Evolutionary conservation across 495 filamentous ascomycete genomes (phyloP), one percentile per base, ranked within the genome.

Genomic region (Lophium mytilinum): DNA sequence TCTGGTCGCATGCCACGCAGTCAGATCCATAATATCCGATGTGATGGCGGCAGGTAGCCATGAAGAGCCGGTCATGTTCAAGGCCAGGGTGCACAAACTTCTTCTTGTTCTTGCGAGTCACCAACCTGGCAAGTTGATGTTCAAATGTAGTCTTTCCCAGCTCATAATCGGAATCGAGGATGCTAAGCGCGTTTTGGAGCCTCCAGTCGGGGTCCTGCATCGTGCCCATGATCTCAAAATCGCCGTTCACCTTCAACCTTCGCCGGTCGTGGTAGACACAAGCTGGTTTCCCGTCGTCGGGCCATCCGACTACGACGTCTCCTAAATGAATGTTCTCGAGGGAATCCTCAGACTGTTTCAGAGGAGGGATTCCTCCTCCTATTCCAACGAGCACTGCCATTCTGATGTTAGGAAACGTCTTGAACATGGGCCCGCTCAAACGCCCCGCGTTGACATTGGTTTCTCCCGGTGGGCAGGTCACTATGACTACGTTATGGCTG

Each of bases 381-480:
- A 60, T 60, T 1, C 57, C 46, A 14, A 59, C 50, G 14, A 59
- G 39, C 8, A 59, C 30, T 5, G 48, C 50, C 24, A 59, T 53
- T 53, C 56, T 51, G 35, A 59, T 40, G 40, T 59, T 59, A 36
- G 56, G 50, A 42, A 59, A 59, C 5, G 50, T 59, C 37, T 53
- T 59, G 24, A 59, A 47, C 52, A 60, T 53, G n/a, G 50, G 45
- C 17, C 42, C 51, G 4, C 41, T 53, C n/a, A 60, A 37, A 10
- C 42, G 50, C 50, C 50, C 57, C 5, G 51, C 52, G 30, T 53
- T 49, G 46, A 53, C 37, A 15, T 53, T 58, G 50, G 50, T 54
- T 30, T 49, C 50, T 21, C 50, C 57, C n/a, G 14, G 50, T 1
- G 50, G 42, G 19, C 50, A 55, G 51, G 42, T 53, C 12, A 42